These are phyloP conservation scores for Aspergillus udagawae DNA, from an alignment of 2,329 filamentous ascomycete species.

Conservation along the genomic window DNA sequence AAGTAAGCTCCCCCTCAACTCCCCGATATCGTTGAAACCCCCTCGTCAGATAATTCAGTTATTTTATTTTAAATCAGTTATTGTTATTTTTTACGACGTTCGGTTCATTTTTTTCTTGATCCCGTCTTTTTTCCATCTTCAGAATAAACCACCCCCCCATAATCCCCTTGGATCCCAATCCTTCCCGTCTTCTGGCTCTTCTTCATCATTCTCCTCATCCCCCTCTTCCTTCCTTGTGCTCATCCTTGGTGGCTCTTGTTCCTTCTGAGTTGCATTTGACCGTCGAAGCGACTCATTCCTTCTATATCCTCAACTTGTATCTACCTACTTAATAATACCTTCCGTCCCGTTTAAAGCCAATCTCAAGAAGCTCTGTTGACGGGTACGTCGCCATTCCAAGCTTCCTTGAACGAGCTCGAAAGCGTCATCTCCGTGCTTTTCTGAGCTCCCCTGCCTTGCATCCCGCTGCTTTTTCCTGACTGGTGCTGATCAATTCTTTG, in stretches of 20 bases:
- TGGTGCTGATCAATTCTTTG: not conserved
- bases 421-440: not conserved
- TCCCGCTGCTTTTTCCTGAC: not conserved
- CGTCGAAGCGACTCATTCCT: constrained; percentile 7
- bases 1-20: not conserved
- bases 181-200: constrained; percentile 10
- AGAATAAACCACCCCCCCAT: constrained; percentile 10
- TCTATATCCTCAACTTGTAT: constrained; percentile 10
- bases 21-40: constrained; percentile 8
- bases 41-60: not conserved
- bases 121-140: constrained; percentile 8
- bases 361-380: constrained; percentile 18
- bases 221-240: constrained; percentile 18
- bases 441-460: not conserved
- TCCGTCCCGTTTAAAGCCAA: constrained; percentile 5
- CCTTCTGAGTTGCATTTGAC: constrained; percentile 8
- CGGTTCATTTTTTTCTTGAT: constrained; percentile 8
- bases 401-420: not conserved
- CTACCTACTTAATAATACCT: constrained; percentile 14
- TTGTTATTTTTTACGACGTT: not conserved
- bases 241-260: constrained; percentile 15
- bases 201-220: constrained; percentile 23
- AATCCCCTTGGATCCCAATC: constrained; percentile 9
- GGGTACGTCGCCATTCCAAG: constrained; percentile 7
- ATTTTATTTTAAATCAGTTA: not conserved